Evolutionary conservation across 2,329 filamentous ascomycete genomes (phyloP).

Genomic region (Cladosporium sp.): DNA sequence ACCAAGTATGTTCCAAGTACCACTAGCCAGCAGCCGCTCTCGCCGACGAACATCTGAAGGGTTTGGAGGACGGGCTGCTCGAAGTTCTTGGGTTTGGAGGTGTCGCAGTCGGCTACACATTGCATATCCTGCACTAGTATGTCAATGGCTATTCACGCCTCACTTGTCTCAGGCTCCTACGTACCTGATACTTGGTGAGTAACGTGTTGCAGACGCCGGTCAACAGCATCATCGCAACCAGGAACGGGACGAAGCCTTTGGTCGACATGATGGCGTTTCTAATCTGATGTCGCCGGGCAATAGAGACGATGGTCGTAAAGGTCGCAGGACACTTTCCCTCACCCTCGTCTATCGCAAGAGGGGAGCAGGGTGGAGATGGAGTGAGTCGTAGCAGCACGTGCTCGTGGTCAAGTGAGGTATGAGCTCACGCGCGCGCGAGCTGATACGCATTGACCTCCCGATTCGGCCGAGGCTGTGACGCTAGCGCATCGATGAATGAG

Average conservation of each 20-base stretch:
- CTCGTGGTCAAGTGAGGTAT: conserved; percentile 6
- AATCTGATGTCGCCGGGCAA: too few species aligned
- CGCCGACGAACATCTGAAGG: conserved; percentile 94
- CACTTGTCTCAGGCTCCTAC: conserved; percentile 17
- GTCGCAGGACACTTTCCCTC: background rate
- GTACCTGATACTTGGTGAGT: conserved; percentile 89
- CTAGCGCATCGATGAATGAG: background rate
- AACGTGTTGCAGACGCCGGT: conserved; percentile 96
- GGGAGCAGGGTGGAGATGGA: background rate
- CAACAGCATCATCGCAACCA: conserved; percentile 93
- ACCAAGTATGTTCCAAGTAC: conserved; percentile 65
- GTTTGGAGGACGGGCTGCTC: conserved; percentile 96
- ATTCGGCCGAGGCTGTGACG: conserved; percentile 3
- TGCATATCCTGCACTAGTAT: conserved; percentile 68
- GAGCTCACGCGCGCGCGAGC: conserved; percentile 2
- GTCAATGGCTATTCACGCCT: conserved; percentile 14
- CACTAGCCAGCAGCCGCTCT: conserved; percentile 93
- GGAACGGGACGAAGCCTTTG: conserved; percentile 67
- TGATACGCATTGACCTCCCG: conserved; percentile 6
- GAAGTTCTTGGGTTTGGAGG: conserved; percentile 64
- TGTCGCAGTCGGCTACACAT: conserved; percentile 86
- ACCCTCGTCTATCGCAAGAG: background rate
- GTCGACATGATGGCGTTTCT: conserved; percentile 50
- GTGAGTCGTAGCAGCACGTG: conserved; percentile 3
- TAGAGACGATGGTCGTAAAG: too few species aligned